These are phyloP conservation scores for Schizophyllum commune DNA, from an alignment of 1,284 basidiomycete genomes.

Conservation along the genomic window DNA sequence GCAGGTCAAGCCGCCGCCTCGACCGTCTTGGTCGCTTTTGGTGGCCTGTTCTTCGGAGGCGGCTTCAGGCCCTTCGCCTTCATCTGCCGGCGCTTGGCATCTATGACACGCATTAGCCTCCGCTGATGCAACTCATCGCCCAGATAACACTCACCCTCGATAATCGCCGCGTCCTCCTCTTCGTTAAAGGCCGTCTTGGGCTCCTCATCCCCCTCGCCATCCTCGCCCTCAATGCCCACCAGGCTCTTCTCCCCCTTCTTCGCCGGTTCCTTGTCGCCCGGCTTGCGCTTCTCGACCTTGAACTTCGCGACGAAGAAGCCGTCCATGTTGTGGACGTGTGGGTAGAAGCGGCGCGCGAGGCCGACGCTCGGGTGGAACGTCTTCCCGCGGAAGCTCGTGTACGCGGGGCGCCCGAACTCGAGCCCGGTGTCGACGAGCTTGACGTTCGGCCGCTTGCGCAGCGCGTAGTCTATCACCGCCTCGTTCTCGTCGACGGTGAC, in stretches of 20 bases:
- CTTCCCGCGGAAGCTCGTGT: slow-evolving; percentile 87
- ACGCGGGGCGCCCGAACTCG: slow-evolving; percentile 90
- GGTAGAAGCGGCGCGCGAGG: slow-evolving; percentile 85
- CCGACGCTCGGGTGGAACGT: slow-evolving; percentile 75
- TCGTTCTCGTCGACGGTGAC: slow-evolving; percentile 99
- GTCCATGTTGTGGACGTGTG: slow-evolving; percentile 93
- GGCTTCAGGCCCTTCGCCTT: slow-evolving; percentile 69
- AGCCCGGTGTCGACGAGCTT: slow-evolving; percentile 92
- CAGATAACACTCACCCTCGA: slow-evolving; percentile 49
- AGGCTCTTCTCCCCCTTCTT: slow-evolving; percentile 30
- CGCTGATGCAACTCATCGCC: neutral
- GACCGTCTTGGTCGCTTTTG: neutral
- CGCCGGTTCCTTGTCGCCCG: slow-evolving; percentile 36
- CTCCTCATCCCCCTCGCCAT: slow-evolving; percentile 20
- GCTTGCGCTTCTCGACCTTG: slow-evolving; percentile 71
- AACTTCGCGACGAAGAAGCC: slow-evolving; percentile 99
- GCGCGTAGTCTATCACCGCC: slow-evolving; percentile 96
- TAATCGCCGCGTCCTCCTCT: slow-evolving; percentile 60
- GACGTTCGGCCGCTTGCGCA: slow-evolving; percentile 93
- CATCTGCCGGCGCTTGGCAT: slow-evolving; percentile 62
- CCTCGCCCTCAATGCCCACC: slow-evolving; percentile 19
- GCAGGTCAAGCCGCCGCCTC: slow-evolving; percentile 11
- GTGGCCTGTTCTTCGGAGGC: slow-evolving; percentile 32
- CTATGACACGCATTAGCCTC: slow-evolving; percentile 28
- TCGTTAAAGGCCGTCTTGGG: slow-evolving; percentile 46